These are phyloP conservation scores for Peterozyma xylosa DNA, from an alignment of 805 yeast genomes.

Conservation along the genomic window DNA sequence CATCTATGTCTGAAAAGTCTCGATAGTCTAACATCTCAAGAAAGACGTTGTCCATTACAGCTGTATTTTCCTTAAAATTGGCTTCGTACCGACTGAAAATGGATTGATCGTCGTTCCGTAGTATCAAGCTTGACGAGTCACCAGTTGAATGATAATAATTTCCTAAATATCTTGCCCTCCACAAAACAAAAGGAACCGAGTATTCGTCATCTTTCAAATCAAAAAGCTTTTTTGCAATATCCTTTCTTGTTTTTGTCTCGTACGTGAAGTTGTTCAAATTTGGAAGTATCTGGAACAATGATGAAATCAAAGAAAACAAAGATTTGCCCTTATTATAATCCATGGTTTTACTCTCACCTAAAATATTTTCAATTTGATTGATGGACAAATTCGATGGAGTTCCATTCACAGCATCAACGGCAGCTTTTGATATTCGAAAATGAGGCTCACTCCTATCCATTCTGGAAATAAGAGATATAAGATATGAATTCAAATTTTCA, in stretches of 20 bases:
- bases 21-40: not conserved
- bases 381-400: not conserved
- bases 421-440: not conserved
- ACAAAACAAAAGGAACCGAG: constrained; percentile 13
- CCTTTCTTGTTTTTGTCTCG: not conserved
- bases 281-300: not conserved
- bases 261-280: not conserved
- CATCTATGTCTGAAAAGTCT: not conserved
- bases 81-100: not conserved
- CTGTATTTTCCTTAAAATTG: not conserved
- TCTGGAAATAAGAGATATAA: too few relatives aligned
- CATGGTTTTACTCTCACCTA: not conserved
- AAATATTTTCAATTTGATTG: not conserved
- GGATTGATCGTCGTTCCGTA: not conserved
- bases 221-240: not conserved
- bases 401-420: not conserved
- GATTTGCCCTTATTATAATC: constrained; percentile 1
- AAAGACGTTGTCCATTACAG: constrained; percentile 5
- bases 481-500: not conserved
- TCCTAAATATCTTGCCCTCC: constrained; percentile 26
- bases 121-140: not conserved
- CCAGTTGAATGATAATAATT: constrained; percentile 20
- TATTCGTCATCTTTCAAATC: not conserved
- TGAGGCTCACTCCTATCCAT: too few relatives aligned
- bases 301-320: not conserved